Conservation (phyloP, 2,329 filamentous ascomycete species). For the Fusarium domesticum region DNA sequence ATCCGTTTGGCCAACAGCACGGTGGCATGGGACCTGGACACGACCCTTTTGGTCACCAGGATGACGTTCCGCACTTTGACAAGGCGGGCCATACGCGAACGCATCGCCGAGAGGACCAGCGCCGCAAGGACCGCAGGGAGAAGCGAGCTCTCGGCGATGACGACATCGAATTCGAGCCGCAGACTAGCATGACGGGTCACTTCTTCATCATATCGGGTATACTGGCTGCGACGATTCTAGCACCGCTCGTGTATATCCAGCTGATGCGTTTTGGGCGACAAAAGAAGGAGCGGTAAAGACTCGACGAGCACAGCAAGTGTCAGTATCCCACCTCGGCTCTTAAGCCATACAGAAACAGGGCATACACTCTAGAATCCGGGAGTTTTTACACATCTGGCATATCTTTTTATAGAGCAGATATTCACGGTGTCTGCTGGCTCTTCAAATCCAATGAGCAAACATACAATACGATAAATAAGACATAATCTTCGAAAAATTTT, state of each 20-base stretch:
- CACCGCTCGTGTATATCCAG: slow-evolving; percentile 42
- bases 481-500: slow-evolving; percentile 27
- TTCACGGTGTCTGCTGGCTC: too few relatives aligned
- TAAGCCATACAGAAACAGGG: too few relatives aligned
- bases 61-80: slow-evolving; percentile 76
- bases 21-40: slow-evolving; percentile 60
- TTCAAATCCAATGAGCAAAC: background rate
- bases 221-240: slow-evolving; percentile 44
- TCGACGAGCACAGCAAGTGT: too few relatives aligned
- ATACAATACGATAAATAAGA: slow-evolving; percentile 4
- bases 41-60: slow-evolving; percentile 43
- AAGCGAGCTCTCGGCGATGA: slow-evolving; percentile 40
- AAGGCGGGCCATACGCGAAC: slow-evolving; percentile 68
- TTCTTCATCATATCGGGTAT: slow-evolving; percentile 52
- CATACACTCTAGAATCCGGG: too few relatives aligned
- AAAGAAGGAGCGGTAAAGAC: slow-evolving; percentile 23
- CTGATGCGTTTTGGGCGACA: slow-evolving; percentile 35
- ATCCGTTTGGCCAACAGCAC: slow-evolving; percentile 17
- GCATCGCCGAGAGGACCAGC: slow-evolving; percentile 60
- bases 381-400: too few relatives aligned
- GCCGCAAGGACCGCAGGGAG: slow-evolving; percentile 34
- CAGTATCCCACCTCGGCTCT: too few relatives aligned
- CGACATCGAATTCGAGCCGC: slow-evolving; percentile 39
- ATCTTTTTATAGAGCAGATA: too few relatives aligned
- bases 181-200: slow-evolving; percentile 42